Conservation (phyloP, 805 yeast species). For the Ogataea glucozyma region DNA sequence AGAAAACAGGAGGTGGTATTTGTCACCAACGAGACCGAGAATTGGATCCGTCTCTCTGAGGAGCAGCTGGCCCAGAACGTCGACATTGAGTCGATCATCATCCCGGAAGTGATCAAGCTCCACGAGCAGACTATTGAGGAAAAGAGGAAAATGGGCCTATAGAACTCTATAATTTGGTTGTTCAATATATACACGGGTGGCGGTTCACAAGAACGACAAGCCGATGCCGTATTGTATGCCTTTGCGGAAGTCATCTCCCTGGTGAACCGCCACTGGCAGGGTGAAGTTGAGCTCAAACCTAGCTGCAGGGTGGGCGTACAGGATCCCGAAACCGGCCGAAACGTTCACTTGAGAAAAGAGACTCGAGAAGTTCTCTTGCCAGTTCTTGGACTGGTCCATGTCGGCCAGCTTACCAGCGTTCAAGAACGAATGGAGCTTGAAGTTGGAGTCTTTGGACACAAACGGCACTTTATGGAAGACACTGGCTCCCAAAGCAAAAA, state of each 20-base stretch:
- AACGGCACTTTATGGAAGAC: conserved; percentile 45
- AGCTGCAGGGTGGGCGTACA: conserved; percentile 58
- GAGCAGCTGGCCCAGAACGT: conserved; percentile 40
- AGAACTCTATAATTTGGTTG: conserved; percentile 1
- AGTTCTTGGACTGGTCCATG: conserved; percentile 18
- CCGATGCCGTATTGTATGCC: conserved; percentile 64
- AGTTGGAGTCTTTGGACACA: conserved; percentile 42
- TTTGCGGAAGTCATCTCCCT: conserved; percentile 48
- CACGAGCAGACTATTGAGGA: conserved; percentile 64
- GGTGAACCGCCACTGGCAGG: conserved; percentile 46
- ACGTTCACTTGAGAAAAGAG: conserved; percentile 39
- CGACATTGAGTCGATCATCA: conserved; percentile 77
- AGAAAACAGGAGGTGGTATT: conserved; percentile 87
- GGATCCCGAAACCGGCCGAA: conserved; percentile 49
- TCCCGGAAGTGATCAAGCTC: conserved; percentile 69
- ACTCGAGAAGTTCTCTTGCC: conserved; percentile 11
- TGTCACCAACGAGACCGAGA: conserved; percentile 52
- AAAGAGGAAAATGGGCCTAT: conserved; percentile 29
- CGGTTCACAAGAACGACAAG: conserved; percentile 49
- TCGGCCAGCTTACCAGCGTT: conserved; percentile 49
- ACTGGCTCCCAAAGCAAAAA: conserved; percentile 47
- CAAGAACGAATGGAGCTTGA: conserved; percentile 49
- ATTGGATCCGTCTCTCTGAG: conserved; percentile 53
- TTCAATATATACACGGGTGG: conserved; percentile 8
- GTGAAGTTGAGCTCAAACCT: conserved; percentile 59